These are phyloP conservation scores for Candida pseudoviswanathii DNA, from an alignment of 1,139 yeast species.

Conservation along the genomic window DNA sequence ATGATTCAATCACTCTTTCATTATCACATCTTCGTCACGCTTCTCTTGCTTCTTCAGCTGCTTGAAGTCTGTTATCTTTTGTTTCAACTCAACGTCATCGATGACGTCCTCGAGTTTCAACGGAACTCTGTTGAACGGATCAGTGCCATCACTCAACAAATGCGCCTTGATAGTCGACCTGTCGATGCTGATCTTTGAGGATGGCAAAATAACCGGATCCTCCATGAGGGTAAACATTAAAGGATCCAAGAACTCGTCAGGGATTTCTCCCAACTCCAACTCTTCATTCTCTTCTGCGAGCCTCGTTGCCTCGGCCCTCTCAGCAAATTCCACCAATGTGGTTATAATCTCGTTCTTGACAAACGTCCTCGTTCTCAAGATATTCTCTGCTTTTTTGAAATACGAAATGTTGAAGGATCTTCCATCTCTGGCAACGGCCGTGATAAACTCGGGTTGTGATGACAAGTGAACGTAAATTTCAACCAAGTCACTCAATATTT, in stretches of 20 bases:
- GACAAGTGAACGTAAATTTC: conserved; percentile 77
- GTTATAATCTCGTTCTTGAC: conserved; percentile 56
- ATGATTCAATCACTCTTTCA: conserved; percentile 15
- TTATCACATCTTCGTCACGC: conserved; percentile 21
- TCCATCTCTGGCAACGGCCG: conserved; percentile 86
- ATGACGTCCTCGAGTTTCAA: conserved; percentile 83
- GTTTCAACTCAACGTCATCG: conserved; percentile 70
- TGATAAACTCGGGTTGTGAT: conserved; percentile 61
- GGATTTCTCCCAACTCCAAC: conserved; percentile 85
- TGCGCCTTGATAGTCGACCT: conserved; percentile 92
- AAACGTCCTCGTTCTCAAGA: conserved; percentile 58
- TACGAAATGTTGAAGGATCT: conserved; percentile 74
- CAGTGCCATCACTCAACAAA: conserved; percentile 89
- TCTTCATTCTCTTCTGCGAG: conserved; percentile 78
- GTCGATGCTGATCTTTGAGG: conserved; percentile 82
- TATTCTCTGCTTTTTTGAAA: conserved; percentile 70
- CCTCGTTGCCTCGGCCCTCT: conserved; percentile 62
- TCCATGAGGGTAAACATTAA: conserved; percentile 94
- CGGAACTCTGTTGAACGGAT: conserved; percentile 95
- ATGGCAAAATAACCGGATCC: conserved; percentile 91
- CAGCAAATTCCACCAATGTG: conserved; percentile 57
- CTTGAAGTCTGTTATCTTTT: conserved; percentile 62
- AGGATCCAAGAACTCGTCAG: conserved; percentile 96
- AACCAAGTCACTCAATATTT: conserved; percentile 66
- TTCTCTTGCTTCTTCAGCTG: conserved; percentile 30